Base-by-base conservation (phyloP, 768 basidiomycete genomes). In the Kwoniella bestiolae region DNA sequence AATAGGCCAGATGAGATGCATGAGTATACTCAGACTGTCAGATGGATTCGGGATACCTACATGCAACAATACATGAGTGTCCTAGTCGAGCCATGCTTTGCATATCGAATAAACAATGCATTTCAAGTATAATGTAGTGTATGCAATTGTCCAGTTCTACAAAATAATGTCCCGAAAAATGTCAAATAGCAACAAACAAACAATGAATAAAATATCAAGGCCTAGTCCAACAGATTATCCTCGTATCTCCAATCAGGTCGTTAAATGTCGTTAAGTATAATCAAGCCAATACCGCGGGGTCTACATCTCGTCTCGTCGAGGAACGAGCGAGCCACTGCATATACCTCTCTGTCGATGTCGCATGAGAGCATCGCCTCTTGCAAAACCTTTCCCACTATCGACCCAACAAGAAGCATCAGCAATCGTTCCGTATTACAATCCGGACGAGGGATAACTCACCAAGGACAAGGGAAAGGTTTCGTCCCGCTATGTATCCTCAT, bases 321-420 rank as follows among this genome's bases (percentile, higher is more conserved):
- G 79, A 1, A 81, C 77, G 47, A 80, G 50, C 23, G 72, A 71
- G 52, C 83, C 83, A 2, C 66, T 70, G 64, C 83, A 84, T 67
- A 84, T 83, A 0, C 82, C 81, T 50, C 83, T 72, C 55, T 83
- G 81, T 9, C 81, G 80, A 67, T 84, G 83, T 23, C 83, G 73
- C 57, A 78, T 80, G 32, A 84, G 72, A 1, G 83, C 83, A 63
- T 84, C 83, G 29, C 81, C 82, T 41, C 83, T 64, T 18, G 83
- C 82, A 67, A 84, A 84, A 5, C 78, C 81, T 72, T 83, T 83
- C 16, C 83, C 83, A 67, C 83, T 83, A 67, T 21, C 9, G 9
- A 61, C 21, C 9, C 5, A 41, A 44, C 34, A 50, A 38, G 21
- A 18, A 28, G 26, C 59, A 57, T 23, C 28, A 66, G 16, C 14